Evolutionary conservation across 2,329 filamentous ascomycete genomes (phyloP).

Genomic region (Aspergillus flavus): DNA sequence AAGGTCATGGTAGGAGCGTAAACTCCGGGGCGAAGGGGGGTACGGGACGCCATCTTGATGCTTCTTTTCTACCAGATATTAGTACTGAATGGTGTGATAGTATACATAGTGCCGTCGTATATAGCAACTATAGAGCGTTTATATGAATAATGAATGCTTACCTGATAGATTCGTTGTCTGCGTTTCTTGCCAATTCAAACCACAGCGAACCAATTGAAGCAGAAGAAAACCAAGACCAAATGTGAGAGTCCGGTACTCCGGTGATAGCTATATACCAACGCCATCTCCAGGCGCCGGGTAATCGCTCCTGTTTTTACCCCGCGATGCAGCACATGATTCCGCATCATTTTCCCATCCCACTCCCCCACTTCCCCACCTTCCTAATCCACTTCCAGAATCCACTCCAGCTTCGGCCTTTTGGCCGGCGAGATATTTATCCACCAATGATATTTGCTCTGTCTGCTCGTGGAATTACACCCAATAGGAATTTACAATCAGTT

Average conservation of each 20-base stretch:
- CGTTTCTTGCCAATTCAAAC: neutral
- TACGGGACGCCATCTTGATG: slow-evolving; percentile 39
- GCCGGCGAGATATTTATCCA: slow-evolving; percentile 5
- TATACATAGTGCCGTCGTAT: neutral
- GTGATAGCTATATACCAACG: neutral
- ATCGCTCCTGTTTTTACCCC: neutral
- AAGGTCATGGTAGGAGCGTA: slow-evolving; percentile 92
- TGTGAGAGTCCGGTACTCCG: neutral
- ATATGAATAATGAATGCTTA: neutral
- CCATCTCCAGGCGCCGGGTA: neutral
- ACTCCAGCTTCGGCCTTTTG: neutral
- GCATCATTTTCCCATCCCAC: neutral
- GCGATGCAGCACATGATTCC: neutral
- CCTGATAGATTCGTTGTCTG: neutral
- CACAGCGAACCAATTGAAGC: neutral
- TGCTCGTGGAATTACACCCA: neutral
- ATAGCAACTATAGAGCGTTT: neutral
- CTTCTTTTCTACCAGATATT: neutral
- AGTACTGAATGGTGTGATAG: neutral
- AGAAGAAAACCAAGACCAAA: neutral
- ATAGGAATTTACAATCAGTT: neutral
- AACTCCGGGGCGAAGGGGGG: slow-evolving; percentile 76
- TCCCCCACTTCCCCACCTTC: slow-evolving; percentile 7
- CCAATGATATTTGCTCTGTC: neutral
- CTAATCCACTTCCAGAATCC: neutral